Evolutionary conservation across 1,139 yeast species (phyloP).

Genomic region (Yamadazyma oceani): DNA sequence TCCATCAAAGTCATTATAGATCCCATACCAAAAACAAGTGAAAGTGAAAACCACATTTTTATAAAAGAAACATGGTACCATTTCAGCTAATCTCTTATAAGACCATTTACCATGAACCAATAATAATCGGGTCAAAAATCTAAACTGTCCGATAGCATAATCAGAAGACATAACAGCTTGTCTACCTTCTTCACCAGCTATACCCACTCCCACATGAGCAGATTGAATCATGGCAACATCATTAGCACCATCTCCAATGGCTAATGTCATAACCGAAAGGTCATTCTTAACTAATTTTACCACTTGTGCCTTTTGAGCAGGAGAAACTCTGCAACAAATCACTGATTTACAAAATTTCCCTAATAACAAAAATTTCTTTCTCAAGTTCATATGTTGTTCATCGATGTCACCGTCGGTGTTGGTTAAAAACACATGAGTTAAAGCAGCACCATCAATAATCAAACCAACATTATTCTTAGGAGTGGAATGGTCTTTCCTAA

Average conservation of each 20-base stretch:
- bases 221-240: slow-evolving; percentile 72
- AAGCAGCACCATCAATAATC: slow-evolving; percentile 58
- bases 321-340: slow-evolving; percentile 65
- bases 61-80: slow-evolving; percentile 66
- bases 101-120: slow-evolving; percentile 69
- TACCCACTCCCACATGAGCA: slow-evolving; percentile 65
- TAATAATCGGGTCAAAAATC: slow-evolving; percentile 53
- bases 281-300: slow-evolving; percentile 52
- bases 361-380: slow-evolving; percentile 49
- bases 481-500: slow-evolving; percentile 50
- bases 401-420: slow-evolving; percentile 17
- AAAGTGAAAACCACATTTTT: slow-evolving; percentile 61
- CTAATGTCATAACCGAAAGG: slow-evolving; percentile 60
- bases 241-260: slow-evolving; percentile 69
- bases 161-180: slow-evolving; percentile 70
- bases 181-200: slow-evolving; percentile 69
- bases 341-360: slow-evolving; percentile 64
- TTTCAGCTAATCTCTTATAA: slow-evolving; percentile 59
- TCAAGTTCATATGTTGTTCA: slow-evolving; percentile 19
- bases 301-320: slow-evolving; percentile 61
- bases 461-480: slow-evolving; percentile 50
- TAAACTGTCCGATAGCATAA: slow-evolving; percentile 64
- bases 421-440: slow-evolving; percentile 40
- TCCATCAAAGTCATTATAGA: slow-evolving; percentile 59
- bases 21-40: slow-evolving; percentile 63